Base-by-base conservation (phyloP, 441 rosid genomes). In the Cnidoscolus chayamansa region DNA sequence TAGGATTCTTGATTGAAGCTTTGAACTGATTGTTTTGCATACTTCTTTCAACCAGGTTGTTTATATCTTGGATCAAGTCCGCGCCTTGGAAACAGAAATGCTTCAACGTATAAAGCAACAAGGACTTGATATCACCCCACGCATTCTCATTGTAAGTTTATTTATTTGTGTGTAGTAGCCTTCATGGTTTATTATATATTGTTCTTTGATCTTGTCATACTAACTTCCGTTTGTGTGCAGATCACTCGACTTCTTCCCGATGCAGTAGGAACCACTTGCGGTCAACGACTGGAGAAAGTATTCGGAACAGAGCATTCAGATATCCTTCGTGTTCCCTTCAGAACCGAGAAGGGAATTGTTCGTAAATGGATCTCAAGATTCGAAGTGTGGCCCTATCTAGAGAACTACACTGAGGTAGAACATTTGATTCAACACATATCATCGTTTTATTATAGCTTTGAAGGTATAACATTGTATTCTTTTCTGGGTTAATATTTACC, bases 301-400 rank as follows among this genome's bases (percentile, higher is more conserved):
- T 83, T 81, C 56, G 96, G 91, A 67, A 78, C 97, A 0, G 83
- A 95, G 78, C 75, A 95, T 68, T 88, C 93, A 2, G 93, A 95
- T 72, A 95, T 95, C 67, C 99, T 95, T 15, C 92, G 99, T 37
- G 85, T 95, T 57, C 99, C 98, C 59, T 94, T 94, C 65, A 85
- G 96, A 86, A 87, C 82, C 0, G 94, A 92, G 67, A 83, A 92
- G 79, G 97, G 98, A 67, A 83, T 88, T 9, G 96, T 94, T 7
- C 92, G 98, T 47, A 73, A 79, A 74, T 95, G 99, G 99, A 95
- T 95, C 84, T 95, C 98, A 0, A 77, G 99, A 73, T 95, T 95
- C 13, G 94, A 95, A 86, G 99, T 95, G 62, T 95, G 99, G 99
- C 99, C 99, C 10, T 95, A 95, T 73, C 86, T 93, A 74, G 99